A percentile compares a stretch with the other conserved stretches of the same genome.
Conservation (phyloP, 108 stramenopile genomes). For the Fragilariopsis cylindrus region DNA sequence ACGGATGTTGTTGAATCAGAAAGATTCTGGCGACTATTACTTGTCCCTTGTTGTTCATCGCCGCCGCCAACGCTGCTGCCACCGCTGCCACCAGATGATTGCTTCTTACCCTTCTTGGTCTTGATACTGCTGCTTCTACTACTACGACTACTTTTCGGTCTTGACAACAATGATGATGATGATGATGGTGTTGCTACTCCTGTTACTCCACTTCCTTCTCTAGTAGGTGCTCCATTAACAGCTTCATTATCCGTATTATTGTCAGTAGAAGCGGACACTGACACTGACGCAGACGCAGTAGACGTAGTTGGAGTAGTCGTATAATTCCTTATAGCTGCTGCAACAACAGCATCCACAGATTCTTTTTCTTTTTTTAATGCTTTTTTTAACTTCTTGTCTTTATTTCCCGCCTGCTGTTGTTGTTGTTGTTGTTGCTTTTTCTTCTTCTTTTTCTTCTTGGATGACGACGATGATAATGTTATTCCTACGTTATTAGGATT, state of each 20-base stretch:
- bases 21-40: too few species aligned
- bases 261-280: background rate
- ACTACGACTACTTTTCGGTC: background rate
- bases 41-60: background rate
- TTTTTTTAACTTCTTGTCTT: too few species aligned
- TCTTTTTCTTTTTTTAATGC: slow-evolving; percentile 2
- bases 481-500: too few species aligned
- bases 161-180: background rate
- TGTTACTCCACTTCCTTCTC: background rate
- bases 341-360: background rate
- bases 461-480: too few species aligned
- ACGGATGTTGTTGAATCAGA: too few species aligned
- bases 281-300: too few species aligned
- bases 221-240: background rate
- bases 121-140: background rate
- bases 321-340: slow-evolving; percentile 2
- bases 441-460: too few species aligned
- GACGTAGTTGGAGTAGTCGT: background rate
- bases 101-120: background rate
- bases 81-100: background rate
- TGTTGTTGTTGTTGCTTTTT: too few species aligned
- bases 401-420: too few species aligned
- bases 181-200: background rate
- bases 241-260: background rate
- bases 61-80: background rate